Percentiles rank a stretch among this genome's conserved stretches.
Conservation (phyloP, 768 basidiomycete species). For the Leccinum incarnatum region DNA sequence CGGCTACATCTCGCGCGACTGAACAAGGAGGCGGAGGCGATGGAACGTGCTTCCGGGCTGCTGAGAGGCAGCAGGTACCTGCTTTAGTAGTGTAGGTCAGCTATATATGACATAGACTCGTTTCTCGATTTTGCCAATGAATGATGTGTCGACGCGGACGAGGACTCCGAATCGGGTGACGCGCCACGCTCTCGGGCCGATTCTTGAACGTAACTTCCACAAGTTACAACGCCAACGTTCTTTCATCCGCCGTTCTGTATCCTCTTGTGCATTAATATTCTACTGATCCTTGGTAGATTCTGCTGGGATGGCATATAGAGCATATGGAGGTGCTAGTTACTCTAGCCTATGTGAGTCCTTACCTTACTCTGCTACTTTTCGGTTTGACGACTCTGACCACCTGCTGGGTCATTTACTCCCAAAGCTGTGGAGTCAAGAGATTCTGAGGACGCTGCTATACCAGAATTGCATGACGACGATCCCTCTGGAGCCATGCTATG, state of each 20-base stretch:
- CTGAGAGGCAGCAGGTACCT: constrained; percentile 45
- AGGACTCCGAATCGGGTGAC: no score
- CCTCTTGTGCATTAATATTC: neutral
- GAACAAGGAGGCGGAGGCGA: constrained; percentile 38
- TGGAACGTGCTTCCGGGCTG: constrained; percentile 36
- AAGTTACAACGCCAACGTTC: neutral
- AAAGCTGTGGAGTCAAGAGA: constrained; percentile 8
- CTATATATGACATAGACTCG: neutral
- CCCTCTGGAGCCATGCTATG: neutral
- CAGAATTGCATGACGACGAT: neutral
- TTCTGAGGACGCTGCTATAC: neutral
- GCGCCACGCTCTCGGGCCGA: no score
- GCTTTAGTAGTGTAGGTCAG: constrained; percentile 29
- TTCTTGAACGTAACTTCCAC: neutral
- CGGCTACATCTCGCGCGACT: constrained; percentile 39
- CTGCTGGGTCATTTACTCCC: neutral
- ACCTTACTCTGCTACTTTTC: neutral
- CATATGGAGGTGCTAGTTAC: constrained; percentile 8
- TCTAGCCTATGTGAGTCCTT: constrained; percentile 19
- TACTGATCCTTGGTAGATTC: neutral
- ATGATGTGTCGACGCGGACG: neutral
- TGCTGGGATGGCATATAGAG: constrained; percentile 9
- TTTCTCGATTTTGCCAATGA: neutral
- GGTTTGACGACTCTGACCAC: neutral
- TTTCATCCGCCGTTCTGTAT: neutral